Percentiles rank a stretch among this genome's conserved stretches.
Conservation (phyloP, 2,329 filamentous ascomycete species). For the Trichoderma koningiopsis region DNA sequence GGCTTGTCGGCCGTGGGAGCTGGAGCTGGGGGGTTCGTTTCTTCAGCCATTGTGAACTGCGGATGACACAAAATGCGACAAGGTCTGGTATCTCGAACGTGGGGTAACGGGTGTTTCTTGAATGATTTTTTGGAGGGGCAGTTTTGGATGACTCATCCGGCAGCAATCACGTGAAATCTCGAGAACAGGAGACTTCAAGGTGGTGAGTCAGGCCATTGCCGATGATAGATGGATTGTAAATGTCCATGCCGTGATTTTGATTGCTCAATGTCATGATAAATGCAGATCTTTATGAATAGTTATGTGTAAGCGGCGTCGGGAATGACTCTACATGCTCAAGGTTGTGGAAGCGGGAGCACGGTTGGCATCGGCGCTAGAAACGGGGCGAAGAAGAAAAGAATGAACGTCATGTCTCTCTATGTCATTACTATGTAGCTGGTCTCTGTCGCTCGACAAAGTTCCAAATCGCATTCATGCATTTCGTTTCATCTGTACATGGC, state of each 20-base stretch:
- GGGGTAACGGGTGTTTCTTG: constrained; percentile 12
- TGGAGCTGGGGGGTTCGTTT: constrained; percentile 14
- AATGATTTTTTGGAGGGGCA: constrained; percentile 19
- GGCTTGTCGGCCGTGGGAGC: constrained; percentile 2
- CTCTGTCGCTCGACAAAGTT: not conserved
- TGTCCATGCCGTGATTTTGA: not conserved
- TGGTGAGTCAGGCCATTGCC: constrained; percentile 1
- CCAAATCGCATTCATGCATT: not conserved
- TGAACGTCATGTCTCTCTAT: not conserved
- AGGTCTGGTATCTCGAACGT: constrained; percentile 14
- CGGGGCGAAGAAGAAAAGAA: not conserved
- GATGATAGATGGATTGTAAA: not conserved
- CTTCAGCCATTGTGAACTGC: constrained; percentile 20
- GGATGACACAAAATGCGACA: not conserved
- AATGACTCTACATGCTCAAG: not conserved
- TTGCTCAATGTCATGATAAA: not conserved
- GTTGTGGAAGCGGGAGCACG: not conserved
- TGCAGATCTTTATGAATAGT: not conserved
- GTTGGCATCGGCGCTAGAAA: not conserved
- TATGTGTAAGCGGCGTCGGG: not conserved
- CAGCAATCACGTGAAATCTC: constrained; percentile 3
- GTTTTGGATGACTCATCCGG: constrained; percentile 16
- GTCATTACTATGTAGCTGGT: not conserved
- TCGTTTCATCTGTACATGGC: not conserved
- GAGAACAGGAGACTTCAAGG: not conserved